Base-by-base conservation (phyloP, 2,329 filamentous ascomycete species). In the Aplosporella prunicola region DNA sequence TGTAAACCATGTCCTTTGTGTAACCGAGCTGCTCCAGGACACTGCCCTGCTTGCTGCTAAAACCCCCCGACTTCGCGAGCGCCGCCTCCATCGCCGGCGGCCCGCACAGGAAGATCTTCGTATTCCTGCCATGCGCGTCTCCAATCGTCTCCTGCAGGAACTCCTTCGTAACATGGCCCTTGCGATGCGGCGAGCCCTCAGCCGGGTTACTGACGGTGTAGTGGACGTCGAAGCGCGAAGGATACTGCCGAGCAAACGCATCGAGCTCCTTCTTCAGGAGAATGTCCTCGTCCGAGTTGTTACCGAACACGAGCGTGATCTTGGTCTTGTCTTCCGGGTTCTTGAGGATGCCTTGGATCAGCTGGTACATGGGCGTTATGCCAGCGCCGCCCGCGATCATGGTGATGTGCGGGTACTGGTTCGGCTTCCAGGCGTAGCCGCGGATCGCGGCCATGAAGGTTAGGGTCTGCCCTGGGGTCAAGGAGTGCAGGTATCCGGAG, bases 391-490 rank as follows among this genome's bases (percentile, higher is more conserved):
- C 80, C 1, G 80, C 80, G 28, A 85, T 71, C 25, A 83, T 64
- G 3, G 74, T 71, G n/a, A 85, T 3, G 50, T 51, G 49, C 68
- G 93, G 87, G 76, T 91, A 93, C 76, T 94, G 94, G 20, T 24
- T 34, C n/a, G 45, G 28, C 18, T 49, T 52, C 70, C 73, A 81
- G 22, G 57, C 49, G 52, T 72, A 71, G 17, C 67, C 71, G 13
- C 64, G 65, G 4, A 83, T 57, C 4, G 71, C 63, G 0, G 66
- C 63, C 5, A 71, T 64, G 47, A 83, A 76, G 27, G 67, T 68
- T 9, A 84, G 62, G 2, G 60, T 66, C 43, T 81, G 69, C 20
- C 79, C 80, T 0, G 79, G 78, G 11, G 61, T 48, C 5, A 84
- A 63, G 3, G 69, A 72, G 61, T 84, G 80, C n/a, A 85, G 61